Conservation (phyloP, 441 rosid genomes). For the Erysimum cheiri region DNA sequence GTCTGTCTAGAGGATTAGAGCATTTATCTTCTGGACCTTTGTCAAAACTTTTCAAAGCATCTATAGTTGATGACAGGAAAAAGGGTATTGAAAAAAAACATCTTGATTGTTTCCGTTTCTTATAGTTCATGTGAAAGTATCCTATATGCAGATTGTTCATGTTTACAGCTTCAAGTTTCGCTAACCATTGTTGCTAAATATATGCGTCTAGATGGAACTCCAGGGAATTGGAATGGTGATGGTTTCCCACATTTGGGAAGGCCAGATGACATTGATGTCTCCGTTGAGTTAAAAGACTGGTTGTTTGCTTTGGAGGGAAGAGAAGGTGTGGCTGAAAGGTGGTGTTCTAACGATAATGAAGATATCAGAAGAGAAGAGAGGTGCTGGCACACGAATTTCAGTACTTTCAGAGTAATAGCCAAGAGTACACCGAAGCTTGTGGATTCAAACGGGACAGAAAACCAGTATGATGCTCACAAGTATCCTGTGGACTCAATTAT, state of each 20-base stretch:
- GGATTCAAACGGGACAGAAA: slow-evolving; percentile 50
- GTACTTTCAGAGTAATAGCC: slow-evolving; percentile 67
- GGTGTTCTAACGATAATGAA: slow-evolving; percentile 55
- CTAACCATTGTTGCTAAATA: slow-evolving; percentile 40
- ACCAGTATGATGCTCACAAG: slow-evolving; percentile 45
- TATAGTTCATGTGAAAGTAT: slow-evolving; percentile 13
- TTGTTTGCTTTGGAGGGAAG: slow-evolving; percentile 95
- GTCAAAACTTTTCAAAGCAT: slow-evolving; percentile 80
- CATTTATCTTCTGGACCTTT: slow-evolving; percentile 85
- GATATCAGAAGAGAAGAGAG: slow-evolving; percentile 73
- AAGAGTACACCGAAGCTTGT: slow-evolving; percentile 58
- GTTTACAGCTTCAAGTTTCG: slow-evolving; percentile 24
- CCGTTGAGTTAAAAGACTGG: slow-evolving; percentile 87
- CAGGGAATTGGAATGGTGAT: slow-evolving; percentile 55
- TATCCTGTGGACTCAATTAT: slow-evolving; percentile 77
- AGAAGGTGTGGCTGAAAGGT: slow-evolving; percentile 65
- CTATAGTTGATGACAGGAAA: slow-evolving; percentile 58
- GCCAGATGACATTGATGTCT: slow-evolving; percentile 88
- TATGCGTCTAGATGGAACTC: slow-evolving; percentile 51
- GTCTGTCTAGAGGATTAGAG: slow-evolving; percentile 80
- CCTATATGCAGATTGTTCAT: slow-evolving; percentile 7
- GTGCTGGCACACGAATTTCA: slow-evolving; percentile 92
- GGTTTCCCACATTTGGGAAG: slow-evolving; percentile 62
- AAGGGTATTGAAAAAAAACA: slow-evolving; percentile 52
- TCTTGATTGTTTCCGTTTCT: slow-evolving; percentile 13